Evolutionary conservation across 495 filamentous ascomycete species (phyloP).

Genomic region (Umbilicaria muhlenbergii): DNA sequence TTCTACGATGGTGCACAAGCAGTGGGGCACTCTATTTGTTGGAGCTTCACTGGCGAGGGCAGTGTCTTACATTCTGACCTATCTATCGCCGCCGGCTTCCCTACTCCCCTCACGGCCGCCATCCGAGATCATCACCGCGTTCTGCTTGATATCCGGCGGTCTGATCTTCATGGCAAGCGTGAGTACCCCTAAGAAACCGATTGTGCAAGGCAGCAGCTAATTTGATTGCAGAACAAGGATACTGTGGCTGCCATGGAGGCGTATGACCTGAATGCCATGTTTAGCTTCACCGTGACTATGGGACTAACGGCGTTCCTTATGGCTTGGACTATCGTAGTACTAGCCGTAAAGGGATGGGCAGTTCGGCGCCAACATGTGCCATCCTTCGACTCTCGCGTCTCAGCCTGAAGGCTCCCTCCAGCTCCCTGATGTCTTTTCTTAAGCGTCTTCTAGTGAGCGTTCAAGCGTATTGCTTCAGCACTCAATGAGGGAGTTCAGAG

Average conservation of each 20-base stretch:
- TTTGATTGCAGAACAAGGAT: slow-evolving; percentile 39
- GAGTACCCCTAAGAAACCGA: slow-evolving; percentile 19
- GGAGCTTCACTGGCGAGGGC: slow-evolving; percentile 65
- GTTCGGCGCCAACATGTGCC: slow-evolving; percentile 9
- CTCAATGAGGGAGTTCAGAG: no score
- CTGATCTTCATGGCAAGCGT: slow-evolving; percentile 88
- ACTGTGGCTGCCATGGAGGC: slow-evolving; percentile 64
- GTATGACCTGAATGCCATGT: slow-evolving; percentile 67
- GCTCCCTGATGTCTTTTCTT: no score
- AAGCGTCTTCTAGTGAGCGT: no score
- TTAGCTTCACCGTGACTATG: slow-evolving; percentile 81
- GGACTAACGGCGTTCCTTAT: slow-evolving; percentile 71
- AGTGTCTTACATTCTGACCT: slow-evolving; percentile 67
- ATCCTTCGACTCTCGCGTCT: no score
- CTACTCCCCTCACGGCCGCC: slow-evolving; percentile 82
- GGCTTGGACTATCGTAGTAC: slow-evolving; percentile 62
- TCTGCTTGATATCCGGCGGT: slow-evolving; percentile 78
- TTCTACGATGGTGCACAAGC: slow-evolving; percentile 83
- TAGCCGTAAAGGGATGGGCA: slow-evolving; percentile 89
- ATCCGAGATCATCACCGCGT: slow-evolving; percentile 69
- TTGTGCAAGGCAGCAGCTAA: slow-evolving; percentile 6
- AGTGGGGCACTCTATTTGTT: slow-evolving; percentile 81
- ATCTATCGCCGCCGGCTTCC: slow-evolving; percentile 68
- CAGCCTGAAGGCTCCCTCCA: no score
- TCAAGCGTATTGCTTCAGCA: no score